Percentiles rank a stretch among this genome's conserved stretches.
Conservation (phyloP, 331 rosid species). For the Telfairia occidentalis region DNA sequence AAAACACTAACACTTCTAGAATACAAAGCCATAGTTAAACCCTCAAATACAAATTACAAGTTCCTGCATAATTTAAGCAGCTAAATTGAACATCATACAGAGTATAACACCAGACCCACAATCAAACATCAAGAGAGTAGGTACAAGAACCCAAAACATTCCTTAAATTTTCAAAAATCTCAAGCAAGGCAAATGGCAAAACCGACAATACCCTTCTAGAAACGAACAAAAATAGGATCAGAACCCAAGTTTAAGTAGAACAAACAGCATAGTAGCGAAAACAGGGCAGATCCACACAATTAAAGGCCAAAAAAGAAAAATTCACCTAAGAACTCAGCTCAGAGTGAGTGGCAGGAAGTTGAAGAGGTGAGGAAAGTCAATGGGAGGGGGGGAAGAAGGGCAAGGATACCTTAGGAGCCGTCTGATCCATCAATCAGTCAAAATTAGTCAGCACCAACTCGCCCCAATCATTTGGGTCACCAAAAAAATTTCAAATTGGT, state of each 20-base stretch:
- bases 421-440: conserved; percentile 3
- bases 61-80: neutral
- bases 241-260: neutral
- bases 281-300: conserved; percentile 5
- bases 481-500: neutral
- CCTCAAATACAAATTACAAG: neutral
- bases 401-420: conserved; percentile 1
- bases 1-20: neutral
- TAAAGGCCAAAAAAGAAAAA: neutral
- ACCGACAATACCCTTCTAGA: neutral
- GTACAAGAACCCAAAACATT: neutral
- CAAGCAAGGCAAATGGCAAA: neutral
- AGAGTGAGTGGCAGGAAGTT: neutral
- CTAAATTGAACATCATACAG: neutral
- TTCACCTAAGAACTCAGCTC: neutral
- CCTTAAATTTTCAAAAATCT: neutral
- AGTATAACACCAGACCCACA: neutral
- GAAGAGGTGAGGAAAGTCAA: conserved; percentile 9
- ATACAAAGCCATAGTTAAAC: neutral
- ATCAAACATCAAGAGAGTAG: neutral
- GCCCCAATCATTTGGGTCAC: neutral
- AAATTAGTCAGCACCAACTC: conserved; percentile 8
- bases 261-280: neutral
- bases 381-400: neutral
- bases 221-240: conserved; percentile 2